Evolutionary conservation across 2,329 filamentous ascomycete species (phyloP).

Genomic region (Diplodia seriata): DNA sequence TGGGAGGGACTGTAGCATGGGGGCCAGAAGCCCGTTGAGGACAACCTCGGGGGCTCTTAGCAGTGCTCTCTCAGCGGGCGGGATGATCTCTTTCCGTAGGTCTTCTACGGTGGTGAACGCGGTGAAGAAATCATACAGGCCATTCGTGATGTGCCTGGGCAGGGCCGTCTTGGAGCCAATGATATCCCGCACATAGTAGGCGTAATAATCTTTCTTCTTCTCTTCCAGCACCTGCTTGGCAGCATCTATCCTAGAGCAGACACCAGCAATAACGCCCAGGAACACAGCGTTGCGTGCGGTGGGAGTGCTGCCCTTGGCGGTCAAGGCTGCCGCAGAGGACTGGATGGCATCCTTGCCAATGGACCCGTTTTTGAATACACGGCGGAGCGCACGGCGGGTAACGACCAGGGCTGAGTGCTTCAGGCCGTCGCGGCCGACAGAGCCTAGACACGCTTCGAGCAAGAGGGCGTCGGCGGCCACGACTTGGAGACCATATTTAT

Average conservation of each 20-base stretch:
- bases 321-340: slow-evolving; percentile 70
- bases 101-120: slow-evolving; percentile 77
- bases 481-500: slow-evolving; percentile 69
- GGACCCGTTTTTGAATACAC: slow-evolving; percentile 67
- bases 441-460: slow-evolving; percentile 76
- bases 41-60: slow-evolving; percentile 90
- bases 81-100: slow-evolving; percentile 75
- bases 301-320: slow-evolving; percentile 69
- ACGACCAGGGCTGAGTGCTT: slow-evolving; percentile 77
- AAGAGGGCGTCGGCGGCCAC: slow-evolving; percentile 73
- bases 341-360: slow-evolving; percentile 67
- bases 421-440: slow-evolving; percentile 63
- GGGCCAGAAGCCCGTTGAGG: slow-evolving; percentile 76
- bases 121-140: slow-evolving; percentile 81
- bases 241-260: slow-evolving; percentile 74
- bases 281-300: slow-evolving; percentile 75
- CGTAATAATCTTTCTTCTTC: slow-evolving; percentile 75
- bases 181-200: slow-evolving; percentile 86
- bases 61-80: slow-evolving; percentile 85
- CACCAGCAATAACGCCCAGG: slow-evolving; percentile 85
- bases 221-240: slow-evolving; percentile 68
- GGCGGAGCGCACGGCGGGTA: slow-evolving; percentile 79
- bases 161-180: slow-evolving; percentile 77
- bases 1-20: slow-evolving; percentile 74
- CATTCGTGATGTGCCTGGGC: slow-evolving; percentile 73